Conservation (phyloP, 1,284 basidiomycete genomes). For the Ganoderma multipileum region DNA sequence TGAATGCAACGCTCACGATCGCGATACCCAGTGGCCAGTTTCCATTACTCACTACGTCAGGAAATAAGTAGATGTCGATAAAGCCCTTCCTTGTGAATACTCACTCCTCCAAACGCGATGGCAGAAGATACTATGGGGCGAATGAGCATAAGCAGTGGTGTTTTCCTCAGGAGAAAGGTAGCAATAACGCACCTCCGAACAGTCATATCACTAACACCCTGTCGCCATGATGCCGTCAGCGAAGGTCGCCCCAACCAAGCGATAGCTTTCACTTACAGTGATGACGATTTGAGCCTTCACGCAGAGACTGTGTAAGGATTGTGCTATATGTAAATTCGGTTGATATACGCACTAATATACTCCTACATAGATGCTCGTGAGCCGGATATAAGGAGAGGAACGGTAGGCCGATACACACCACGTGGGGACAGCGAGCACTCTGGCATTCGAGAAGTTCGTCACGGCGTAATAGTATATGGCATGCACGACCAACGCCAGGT, state of each 20-base stretch:
- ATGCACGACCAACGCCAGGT: constrained; percentile 28
- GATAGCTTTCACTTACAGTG: constrained; percentile 16
- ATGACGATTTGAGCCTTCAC: constrained; percentile 23
- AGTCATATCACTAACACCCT: constrained; percentile 32
- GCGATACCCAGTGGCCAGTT: constrained; percentile 20
- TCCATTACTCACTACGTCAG: constrained; percentile 22
- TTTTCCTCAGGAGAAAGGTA: not conserved
- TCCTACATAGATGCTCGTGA: constrained; percentile 14
- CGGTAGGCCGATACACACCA: constrained; percentile 16
- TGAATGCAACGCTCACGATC: constrained; percentile 17
- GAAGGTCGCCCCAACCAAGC: not conserved
- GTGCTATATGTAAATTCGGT: not conserved
- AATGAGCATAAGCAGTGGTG: not conserved
- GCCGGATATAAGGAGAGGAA: not conserved
- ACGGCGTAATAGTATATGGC: constrained; percentile 30
- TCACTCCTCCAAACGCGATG: constrained; percentile 30
- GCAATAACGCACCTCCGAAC: constrained; percentile 22
- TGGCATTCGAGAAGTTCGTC: constrained; percentile 23
- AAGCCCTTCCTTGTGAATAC: not conserved
- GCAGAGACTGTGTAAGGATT: not conserved
- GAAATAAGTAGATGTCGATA: not conserved
- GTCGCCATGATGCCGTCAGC: not conserved
- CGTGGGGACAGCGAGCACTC: constrained; percentile 18
- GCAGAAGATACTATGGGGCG: constrained; percentile 23
- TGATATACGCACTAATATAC: constrained; percentile 21